Evolutionary conservation across 148 eudicot species (phyloP), one percentile per base, ranked within the genome.

Genomic region (Vaccinium myrtillus): DNA sequence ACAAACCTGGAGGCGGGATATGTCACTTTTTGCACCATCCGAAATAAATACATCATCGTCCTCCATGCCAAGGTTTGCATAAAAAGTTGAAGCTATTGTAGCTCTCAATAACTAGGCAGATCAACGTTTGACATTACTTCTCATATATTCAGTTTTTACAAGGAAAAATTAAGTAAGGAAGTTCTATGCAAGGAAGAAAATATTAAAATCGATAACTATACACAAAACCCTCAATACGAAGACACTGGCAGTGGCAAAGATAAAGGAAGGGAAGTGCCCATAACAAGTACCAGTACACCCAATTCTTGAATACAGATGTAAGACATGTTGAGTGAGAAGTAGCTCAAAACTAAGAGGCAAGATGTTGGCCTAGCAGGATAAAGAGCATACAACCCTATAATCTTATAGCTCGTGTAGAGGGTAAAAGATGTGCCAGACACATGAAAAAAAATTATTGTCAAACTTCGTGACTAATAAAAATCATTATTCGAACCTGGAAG

Each of bases 11-110:
- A 96, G 87, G 51, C 99, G 95, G 53, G 94, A 87, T 75, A 96
- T 94, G 82, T 96, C 99, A 71, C 91, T 88, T 76, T 96, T 98
- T 85, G 99, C 87, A 81, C 99, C 99, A 83, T 96, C 99, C 15
- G 98, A 91, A 85, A 96, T 88, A 79, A 96, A 96, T 39, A 96
- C 85, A 85, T 96, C 97, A n/a, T 81, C 16, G 49, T 90, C 87
- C 25, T 85, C 82, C 36, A 96, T 88, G 4, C 76, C 88, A 49
- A 89, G 81, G 46, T 89, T 87, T 86, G 58, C 71, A 69, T 96
- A 96, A 13, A 91, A 84, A 75, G 88, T 91, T 81, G 91, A 88
- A 39, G 95, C 94, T 75, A 96, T 90, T 84, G 91, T 92, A 87
- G 90, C 87, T 77, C 97, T 87, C 69, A 96, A 83, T 23, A 83